Conservation (phyloP, 1,284 basidiomycete genomes). For the Heterobasidion irregulare region DNA sequence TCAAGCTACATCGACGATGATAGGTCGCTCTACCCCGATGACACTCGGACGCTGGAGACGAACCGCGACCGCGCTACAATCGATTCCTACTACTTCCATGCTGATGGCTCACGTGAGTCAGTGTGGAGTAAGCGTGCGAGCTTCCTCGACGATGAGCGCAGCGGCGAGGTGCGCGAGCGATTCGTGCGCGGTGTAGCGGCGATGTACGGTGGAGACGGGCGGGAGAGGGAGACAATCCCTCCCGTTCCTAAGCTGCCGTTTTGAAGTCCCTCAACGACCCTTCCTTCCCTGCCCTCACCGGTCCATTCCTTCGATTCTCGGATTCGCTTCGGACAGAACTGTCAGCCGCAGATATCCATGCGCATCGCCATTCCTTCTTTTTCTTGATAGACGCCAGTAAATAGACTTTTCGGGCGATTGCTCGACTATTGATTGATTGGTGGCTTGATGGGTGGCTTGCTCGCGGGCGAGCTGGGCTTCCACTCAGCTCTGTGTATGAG, state of each 20-base stretch:
- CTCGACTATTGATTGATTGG: too few relatives aligned
- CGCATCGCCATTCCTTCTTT: too few relatives aligned
- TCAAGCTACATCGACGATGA: conserved; percentile 14
- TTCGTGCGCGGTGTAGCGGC: conserved; percentile 42
- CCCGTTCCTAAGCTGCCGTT: conserved; percentile 35
- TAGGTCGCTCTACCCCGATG: conserved; percentile 13
- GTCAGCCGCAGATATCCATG: too few relatives aligned
- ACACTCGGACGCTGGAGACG: conserved; percentile 1
- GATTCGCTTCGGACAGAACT: too few relatives aligned
- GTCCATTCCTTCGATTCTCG: too few relatives aligned
- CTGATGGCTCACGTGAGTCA: conserved; percentile 29
- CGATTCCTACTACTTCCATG: conserved; percentile 6
- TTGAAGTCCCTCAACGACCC: background rate
- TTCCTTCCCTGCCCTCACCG: too few relatives aligned
- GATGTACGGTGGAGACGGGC: conserved; percentile 34
- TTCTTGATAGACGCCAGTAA: too few relatives aligned
- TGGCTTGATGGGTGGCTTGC: too few relatives aligned
- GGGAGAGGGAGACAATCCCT: conserved; percentile 23
- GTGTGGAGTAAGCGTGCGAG: conserved; percentile 37
- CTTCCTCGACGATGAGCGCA: conserved; percentile 45
- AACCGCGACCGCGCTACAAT: conserved; percentile 3
- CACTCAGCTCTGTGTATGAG: too few relatives aligned
- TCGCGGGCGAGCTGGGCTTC: too few relatives aligned
- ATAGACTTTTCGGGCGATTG: too few relatives aligned
- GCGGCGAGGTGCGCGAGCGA: conserved; percentile 36